Base-by-base conservation (phyloP, 257 asterid genomes). In the Scutellaria baicalensis region DNA sequence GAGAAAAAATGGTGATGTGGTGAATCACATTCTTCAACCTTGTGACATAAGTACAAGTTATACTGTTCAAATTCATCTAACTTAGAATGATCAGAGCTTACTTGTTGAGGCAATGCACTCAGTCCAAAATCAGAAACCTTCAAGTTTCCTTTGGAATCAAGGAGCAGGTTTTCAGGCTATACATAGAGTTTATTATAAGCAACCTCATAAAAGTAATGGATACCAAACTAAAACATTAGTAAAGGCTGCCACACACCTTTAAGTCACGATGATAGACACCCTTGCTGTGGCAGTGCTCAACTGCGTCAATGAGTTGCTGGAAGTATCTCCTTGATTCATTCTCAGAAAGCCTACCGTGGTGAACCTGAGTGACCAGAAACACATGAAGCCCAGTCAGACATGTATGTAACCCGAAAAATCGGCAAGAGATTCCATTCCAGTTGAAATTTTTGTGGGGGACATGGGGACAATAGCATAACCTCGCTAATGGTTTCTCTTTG, bases 141-240 rank as follows among this genome's bases (percentile, higher is more conserved):
- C 86, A 93, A 82, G 81, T 84, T 93, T 64, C 87, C 95, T 71
- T 78, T 54, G 82, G 88, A 82, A 86, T 93, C 97, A 77, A 93
- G 91, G 75, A 93, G 99, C 83, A 93, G 84, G 77, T 93, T 93
- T 83, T 93, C 97, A 71, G 99, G 97, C 99, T 93, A 77, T 60
- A 56, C 47, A 79, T 67, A 69, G 47, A 78, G 62, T 67, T 66
- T 55, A 43, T 31, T 58, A 66, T 81, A 56, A 79, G 77, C 59
- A 55, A 72, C 69, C 36, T 35, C 47, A 67, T 20, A 36, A 66
- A 40, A 64, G 58, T 23, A 62, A 59, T 61, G 35, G 38, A 65
- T 52, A 36, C 59, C 39, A 47, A 62, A 57, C 16, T 47, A 52
- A 75, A 18, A 62, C 60, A 72, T 38, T 59, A 57, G 27, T 77